A percentile compares a stretch with the other conserved stretches of the same genome.
Conservation (phyloP, 306 rosid genomes). For the Parietaria judaica region DNA sequence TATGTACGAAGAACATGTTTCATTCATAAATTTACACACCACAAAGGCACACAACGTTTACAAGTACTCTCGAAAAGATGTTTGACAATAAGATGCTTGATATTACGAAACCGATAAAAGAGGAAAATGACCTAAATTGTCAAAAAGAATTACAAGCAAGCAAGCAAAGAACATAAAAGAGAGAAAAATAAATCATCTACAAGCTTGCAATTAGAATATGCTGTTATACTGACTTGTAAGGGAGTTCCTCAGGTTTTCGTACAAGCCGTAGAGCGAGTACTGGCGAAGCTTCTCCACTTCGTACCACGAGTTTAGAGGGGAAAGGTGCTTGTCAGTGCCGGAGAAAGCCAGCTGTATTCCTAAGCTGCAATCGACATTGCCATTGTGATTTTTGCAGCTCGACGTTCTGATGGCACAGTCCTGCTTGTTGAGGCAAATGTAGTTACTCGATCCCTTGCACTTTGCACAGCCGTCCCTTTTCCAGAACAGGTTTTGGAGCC, state of each 20-base stretch:
- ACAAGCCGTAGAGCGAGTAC: slow-evolving; percentile 67
- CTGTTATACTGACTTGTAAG: slow-evolving; percentile 72
- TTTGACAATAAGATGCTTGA: no score
- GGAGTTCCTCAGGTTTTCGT: slow-evolving; percentile 75
- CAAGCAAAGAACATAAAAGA: slow-evolving; percentile 2
- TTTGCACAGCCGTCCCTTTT: slow-evolving; percentile 71
- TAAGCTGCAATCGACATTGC: slow-evolving; percentile 77
- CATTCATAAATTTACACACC: slow-evolving; percentile 33
- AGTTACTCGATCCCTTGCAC: slow-evolving; percentile 46
- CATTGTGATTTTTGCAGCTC: slow-evolving; percentile 55
- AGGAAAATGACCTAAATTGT: background rate
- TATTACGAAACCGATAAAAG: background rate
- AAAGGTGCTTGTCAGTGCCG: slow-evolving; percentile 83
- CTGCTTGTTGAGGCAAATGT: slow-evolving; percentile 76
- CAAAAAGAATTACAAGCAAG: background rate
- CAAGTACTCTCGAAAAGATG: background rate
- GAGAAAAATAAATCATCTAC: slow-evolving; percentile 11
- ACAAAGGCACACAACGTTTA: background rate
- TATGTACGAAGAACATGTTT: background rate
- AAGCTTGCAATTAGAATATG: slow-evolving; percentile 32
- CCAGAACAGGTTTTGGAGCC: slow-evolving; percentile 83
- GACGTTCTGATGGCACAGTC: slow-evolving; percentile 65
- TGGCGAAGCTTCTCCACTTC: slow-evolving; percentile 88
- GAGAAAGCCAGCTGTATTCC: slow-evolving; percentile 90
- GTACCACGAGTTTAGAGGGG: slow-evolving; percentile 91